A percentile compares a stretch with the other conserved stretches of the same genome.
phyloP scores from a whole-genome alignment of 208 protist genomes.

The Trypanosomatidae sp. region DNA sequence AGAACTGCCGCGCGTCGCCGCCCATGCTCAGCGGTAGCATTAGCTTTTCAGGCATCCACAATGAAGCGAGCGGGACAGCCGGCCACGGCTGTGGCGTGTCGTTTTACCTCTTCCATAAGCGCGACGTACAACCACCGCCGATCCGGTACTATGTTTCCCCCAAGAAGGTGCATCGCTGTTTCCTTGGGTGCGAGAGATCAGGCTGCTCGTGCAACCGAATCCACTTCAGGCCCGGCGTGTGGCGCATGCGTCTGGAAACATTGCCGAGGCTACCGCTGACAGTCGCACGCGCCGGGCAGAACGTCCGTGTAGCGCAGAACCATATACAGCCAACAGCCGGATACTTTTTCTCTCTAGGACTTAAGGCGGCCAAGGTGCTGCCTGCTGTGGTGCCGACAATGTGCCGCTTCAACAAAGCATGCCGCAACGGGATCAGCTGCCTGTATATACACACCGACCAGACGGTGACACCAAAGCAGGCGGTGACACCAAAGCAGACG shows the following conservation, averaged over 20 bases:
- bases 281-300: slow-evolving; percentile 31
- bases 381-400: slow-evolving; percentile 69
- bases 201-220: slow-evolving; percentile 58
- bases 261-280: slow-evolving; percentile 32
- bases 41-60: slow-evolving; percentile 4
- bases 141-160: slow-evolving; percentile 64
- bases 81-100: slow-evolving; percentile 3
- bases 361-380: slow-evolving; percentile 51
- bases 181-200: slow-evolving; percentile 47
- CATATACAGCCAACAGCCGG: slow-evolving; percentile 71
- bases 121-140: slow-evolving; percentile 66
- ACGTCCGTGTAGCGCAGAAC: slow-evolving; percentile 31
- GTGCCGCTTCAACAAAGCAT: slow-evolving; percentile 71
- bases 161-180: slow-evolving; percentile 74
- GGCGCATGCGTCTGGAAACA: slow-evolving; percentile 65
- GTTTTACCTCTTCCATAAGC: slow-evolving; percentile 72
- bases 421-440: slow-evolving; percentile 62
- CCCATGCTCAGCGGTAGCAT: slow-evolving; percentile 13
- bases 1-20: slow-evolving; percentile 10
- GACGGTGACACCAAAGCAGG: slow-evolving; percentile 24
- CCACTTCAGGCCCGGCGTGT: slow-evolving; percentile 50
- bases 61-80: background rate
- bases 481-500: slow-evolving; percentile 28
- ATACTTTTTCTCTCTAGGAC: slow-evolving; percentile 71
- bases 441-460: slow-evolving; percentile 80